phyloP scores from a whole-genome alignment of 2,329 filamentous ascomycete species.

The Penicillium sp. region DNA sequence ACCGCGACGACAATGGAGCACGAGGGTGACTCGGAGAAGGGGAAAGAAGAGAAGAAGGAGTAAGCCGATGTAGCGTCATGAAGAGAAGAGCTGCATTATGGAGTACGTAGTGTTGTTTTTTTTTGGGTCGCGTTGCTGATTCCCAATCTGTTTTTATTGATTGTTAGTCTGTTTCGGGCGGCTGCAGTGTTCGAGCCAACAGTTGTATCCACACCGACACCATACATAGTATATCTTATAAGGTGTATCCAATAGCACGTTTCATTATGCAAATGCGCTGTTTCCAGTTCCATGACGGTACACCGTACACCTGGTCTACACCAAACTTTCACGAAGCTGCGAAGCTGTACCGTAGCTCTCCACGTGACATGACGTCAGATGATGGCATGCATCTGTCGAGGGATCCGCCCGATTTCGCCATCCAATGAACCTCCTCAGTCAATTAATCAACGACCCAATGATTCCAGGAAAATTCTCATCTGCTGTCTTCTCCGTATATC shows the following conservation, averaged over 20 bases:
- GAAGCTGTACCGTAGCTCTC: neutral
- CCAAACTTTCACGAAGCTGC: neutral
- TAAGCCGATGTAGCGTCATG: neutral
- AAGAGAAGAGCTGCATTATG: neutral
- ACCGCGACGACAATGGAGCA: constrained; percentile 30
- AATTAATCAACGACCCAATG: neutral
- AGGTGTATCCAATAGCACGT: neutral
- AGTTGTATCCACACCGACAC: neutral
- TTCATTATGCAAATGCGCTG: neutral
- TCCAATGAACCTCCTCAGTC: neutral
- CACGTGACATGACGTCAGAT: constrained; percentile 29
- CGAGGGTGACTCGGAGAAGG: constrained; percentile 16
- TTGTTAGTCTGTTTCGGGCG: neutral
- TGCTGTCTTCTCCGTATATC: constrained; percentile 1
- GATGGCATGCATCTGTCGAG: constrained; percentile 14
- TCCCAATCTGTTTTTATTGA: neutral
- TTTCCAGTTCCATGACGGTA: neutral
- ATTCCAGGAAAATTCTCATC: neutral
- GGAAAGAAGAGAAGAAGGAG: constrained; percentile 1
- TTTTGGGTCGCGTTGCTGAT: neutral
- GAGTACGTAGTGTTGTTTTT: neutral
- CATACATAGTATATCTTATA: neutral
- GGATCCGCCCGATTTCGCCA: neutral
- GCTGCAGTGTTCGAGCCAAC: neutral
- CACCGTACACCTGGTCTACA: neutral